A percentile compares a stretch with the other conserved stretches of the same genome.
These are phyloP conservation scores for Aspergillus sp. DNA, from an alignment of 2,329 filamentous ascomycete species.

Conservation along the genomic window DNA sequence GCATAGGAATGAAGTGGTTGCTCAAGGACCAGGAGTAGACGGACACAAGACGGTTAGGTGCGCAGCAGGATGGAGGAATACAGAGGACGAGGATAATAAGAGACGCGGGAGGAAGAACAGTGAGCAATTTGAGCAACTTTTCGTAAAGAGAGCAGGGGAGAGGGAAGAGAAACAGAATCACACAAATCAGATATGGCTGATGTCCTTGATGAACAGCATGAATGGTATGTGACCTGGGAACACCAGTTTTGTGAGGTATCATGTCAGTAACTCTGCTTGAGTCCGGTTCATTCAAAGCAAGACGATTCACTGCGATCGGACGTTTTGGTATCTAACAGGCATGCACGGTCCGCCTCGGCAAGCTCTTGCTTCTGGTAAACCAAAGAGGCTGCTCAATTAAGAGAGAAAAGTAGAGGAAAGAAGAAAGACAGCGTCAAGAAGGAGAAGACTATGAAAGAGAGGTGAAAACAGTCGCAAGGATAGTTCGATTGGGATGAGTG, in stretches of 20 bases:
- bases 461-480: slow-evolving; percentile 1
- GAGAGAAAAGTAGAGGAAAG: slow-evolving; percentile 15
- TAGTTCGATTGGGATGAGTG: not conserved
- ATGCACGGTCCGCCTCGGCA: slow-evolving; percentile 20
- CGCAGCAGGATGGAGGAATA: not conserved
- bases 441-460: slow-evolving; percentile 13
- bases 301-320: slow-evolving; percentile 15
- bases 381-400: slow-evolving; percentile 18
- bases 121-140: slow-evolving; percentile 10
- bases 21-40: slow-evolving; percentile 10
- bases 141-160: not conserved
- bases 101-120: slow-evolving; percentile 5
- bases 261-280: slow-evolving; percentile 9
- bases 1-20: slow-evolving; percentile 8
- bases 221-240: not conserved
- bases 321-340: slow-evolving; percentile 24
- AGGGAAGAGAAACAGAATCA: slow-evolving; percentile 5
- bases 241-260: slow-evolving; percentile 9
- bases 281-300: slow-evolving; percentile 20
- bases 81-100: slow-evolving; percentile 6
- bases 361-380: slow-evolving; percentile 24
- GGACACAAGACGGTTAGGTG: slow-evolving; percentile 13
- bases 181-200: slow-evolving; percentile 1
- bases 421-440: slow-evolving; percentile 19
- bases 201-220: not conserved